Base-by-base conservation (phyloP, 2,329 filamentous ascomycete genomes). In the Exophiala sp. region DNA sequence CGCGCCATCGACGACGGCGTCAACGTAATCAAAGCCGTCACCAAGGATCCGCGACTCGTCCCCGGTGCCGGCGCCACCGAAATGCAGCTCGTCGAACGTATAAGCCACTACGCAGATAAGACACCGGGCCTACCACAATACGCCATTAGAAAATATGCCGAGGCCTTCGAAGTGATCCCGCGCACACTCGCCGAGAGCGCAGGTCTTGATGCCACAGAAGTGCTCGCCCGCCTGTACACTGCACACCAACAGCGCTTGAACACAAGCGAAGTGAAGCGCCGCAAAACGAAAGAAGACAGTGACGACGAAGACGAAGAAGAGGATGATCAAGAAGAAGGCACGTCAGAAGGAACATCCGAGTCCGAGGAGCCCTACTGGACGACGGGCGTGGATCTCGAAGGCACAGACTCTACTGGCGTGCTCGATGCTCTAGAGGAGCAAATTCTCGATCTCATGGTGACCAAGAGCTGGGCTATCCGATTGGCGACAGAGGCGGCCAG, bases 21-120 rank as follows among this genome's bases (percentile, higher is more conserved):
- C 71, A 99, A 97, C 68, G 95, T 95, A 48, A 88, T 99, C 72
- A 99, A 99, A 78, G 94, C 94, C 62, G 95, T 99, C 71, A 97
- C 94, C 58, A 89, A 89, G 70, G 95, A 99, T 69, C 78, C 92
- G 5, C 83, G 91, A 60, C 80, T 99, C 54, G 91, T 99, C 0
- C 91, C 94, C 35, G 94, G 94, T 62, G 94, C 94, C 29, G 95
- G 94, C 66, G 92, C 94, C 44, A 90, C 92, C 59, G 94, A 99
- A 74, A 86, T 95, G 71, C 89, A 96, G 75, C 83, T 99, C 56
- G 87, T 95, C 48, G 91, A 96, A 78, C 85, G 91, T 68, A 88
- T 99, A 78, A 88, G 89, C 67, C 86, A 88, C 18, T 87, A 91
- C 57, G 94, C 88, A 38, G 94, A 97, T 72, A 92, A 88, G 77